Evolutionary conservation across 805 yeast genomes (phyloP), one percentile per base, ranked within the genome.

Genomic region (Yarrowia deformans): DNA sequence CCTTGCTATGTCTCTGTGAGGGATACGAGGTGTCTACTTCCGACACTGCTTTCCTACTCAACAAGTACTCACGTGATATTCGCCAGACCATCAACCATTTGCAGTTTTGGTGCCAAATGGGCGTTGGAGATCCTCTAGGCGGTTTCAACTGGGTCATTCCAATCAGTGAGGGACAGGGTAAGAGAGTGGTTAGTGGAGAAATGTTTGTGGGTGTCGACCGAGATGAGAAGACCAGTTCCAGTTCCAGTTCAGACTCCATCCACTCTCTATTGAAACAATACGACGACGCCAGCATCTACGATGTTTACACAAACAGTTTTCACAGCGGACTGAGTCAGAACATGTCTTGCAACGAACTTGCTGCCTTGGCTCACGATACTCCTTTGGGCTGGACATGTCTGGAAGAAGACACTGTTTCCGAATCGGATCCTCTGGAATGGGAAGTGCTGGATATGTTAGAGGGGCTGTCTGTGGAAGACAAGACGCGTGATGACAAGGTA

Each of bases 81-180:
- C 68, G 68, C 13, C 60, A 64, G n/a, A 67, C 73, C 1, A 71
- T 78, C 16, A 69, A 71, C 43, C 72, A 74, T 13, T 69, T 78
- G 12, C 81, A 79, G 69, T 75, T 77, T 55, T 77, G 78, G 78
- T 77, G 80, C 46, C 81, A 78, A 60, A 73, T 75, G 74, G 79
- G 79, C 6, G 49, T 78, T 4, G 78, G 79, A 1, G 78, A 78
- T 18, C 69, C 73, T 6, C 71, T 73, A 4, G 74, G 78, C 1
- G 79, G 78, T 1, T 60, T 69, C 6, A 79, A 77, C 52, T 78
- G 80, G 80, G 72, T 73, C 12, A 70, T 77, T 3, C 73, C 74
- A 6, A 64, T 70, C 1, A 29, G 46, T n/a, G 23, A 49, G n/a
- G 55, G 54, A 3, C 64, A 49, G 12, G 64, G 46, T 1, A 48